Conservation (phyloP, 176 grass and related monocot genomes). For the Saccharum officinarum region DNA sequence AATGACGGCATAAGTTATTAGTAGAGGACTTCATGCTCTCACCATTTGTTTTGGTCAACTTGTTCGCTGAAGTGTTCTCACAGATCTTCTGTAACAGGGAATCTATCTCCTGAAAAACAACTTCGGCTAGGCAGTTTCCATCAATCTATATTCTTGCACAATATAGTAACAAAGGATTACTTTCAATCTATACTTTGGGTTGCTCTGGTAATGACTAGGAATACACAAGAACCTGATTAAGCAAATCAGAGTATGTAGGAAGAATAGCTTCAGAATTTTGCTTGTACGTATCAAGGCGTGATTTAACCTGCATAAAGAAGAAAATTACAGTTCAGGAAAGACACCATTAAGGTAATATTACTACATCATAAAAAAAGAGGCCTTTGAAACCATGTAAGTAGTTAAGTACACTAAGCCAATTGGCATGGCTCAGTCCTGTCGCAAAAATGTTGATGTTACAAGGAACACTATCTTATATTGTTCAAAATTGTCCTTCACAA, state of each 20-base stretch:
- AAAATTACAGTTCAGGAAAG: background rate
- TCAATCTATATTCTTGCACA: slow-evolving; percentile 72
- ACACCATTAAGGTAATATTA: slow-evolving; percentile 2
- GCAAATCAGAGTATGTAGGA: slow-evolving; percentile 67
- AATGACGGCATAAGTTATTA: slow-evolving; percentile 7
- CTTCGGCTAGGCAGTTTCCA: slow-evolving; percentile 71
- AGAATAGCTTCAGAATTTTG: slow-evolving; percentile 74
- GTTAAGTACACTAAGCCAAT: slow-evolving; percentile 1
- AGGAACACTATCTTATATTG: background rate
- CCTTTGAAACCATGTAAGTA: background rate
- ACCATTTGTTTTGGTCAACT: slow-evolving; percentile 71
- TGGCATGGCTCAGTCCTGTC: background rate
- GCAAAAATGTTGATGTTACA: background rate
- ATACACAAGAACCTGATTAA: slow-evolving; percentile 69
- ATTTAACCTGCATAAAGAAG: slow-evolving; percentile 62
- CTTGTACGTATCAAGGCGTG: slow-evolving; percentile 80
- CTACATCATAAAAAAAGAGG: background rate
- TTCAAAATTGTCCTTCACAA: background rate
- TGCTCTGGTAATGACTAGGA: slow-evolving; percentile 25
- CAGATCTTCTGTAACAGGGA: slow-evolving; percentile 62
- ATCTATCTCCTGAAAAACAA: slow-evolving; percentile 72
- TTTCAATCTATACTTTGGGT: slow-evolving; percentile 20
- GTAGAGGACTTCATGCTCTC: slow-evolving; percentile 35
- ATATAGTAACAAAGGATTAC: slow-evolving; percentile 37
- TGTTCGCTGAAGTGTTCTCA: slow-evolving; percentile 47